phyloP scores from a whole-genome alignment of 2,329 filamentous ascomycete species.

The Pseudogymnoascus sp. region DNA sequence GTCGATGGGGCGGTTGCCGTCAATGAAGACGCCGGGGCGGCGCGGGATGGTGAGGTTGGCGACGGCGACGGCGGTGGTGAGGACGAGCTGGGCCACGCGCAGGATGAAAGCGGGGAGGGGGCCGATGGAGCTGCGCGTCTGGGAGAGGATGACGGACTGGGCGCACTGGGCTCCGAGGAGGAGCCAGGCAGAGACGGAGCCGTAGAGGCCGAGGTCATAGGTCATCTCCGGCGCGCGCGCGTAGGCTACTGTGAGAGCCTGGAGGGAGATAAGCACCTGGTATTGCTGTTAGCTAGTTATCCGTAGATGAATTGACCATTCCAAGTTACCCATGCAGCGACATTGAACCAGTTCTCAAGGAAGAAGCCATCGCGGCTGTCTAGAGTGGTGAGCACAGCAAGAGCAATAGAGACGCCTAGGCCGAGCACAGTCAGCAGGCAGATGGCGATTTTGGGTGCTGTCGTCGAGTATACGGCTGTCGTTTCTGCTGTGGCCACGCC shows the following conservation, averaged over 20 bases:
- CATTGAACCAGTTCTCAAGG: constrained; percentile 51
- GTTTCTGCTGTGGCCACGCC: constrained; percentile 60
- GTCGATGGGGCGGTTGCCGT: constrained; percentile 51
- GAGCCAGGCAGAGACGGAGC: constrained; percentile 39
- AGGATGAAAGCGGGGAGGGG: constrained; percentile 33
- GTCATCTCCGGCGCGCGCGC: constrained; percentile 43
- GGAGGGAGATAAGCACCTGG: constrained; percentile 44
- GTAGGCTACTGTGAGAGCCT: constrained; percentile 42
- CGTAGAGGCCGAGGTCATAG: constrained; percentile 46
- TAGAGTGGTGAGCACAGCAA: constrained; percentile 45
- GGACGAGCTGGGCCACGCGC: constrained; percentile 39
- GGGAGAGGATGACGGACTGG: constrained; percentile 36
- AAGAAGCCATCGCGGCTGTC: constrained; percentile 33
- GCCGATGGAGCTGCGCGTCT: constrained; percentile 17
- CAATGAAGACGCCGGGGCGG: constrained; percentile 56
- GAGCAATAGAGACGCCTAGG: constrained; percentile 45
- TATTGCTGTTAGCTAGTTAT: constrained; percentile 10
- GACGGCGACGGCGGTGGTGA: constrained; percentile 38
- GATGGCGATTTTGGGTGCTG: constrained; percentile 46
- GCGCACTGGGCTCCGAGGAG: constrained; percentile 37
- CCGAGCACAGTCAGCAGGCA: constrained; percentile 47
- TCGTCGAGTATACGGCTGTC: constrained; percentile 53
- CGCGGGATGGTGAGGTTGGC: constrained; percentile 52
- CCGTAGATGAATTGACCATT: constrained; percentile 16
- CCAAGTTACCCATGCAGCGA: constrained; percentile 53